Percentiles rank a stretch among this genome's conserved stretches.
phyloP scores from a whole-genome alignment of 495 filamentous ascomycete species.

The Neurospora hispaniola region DNA sequence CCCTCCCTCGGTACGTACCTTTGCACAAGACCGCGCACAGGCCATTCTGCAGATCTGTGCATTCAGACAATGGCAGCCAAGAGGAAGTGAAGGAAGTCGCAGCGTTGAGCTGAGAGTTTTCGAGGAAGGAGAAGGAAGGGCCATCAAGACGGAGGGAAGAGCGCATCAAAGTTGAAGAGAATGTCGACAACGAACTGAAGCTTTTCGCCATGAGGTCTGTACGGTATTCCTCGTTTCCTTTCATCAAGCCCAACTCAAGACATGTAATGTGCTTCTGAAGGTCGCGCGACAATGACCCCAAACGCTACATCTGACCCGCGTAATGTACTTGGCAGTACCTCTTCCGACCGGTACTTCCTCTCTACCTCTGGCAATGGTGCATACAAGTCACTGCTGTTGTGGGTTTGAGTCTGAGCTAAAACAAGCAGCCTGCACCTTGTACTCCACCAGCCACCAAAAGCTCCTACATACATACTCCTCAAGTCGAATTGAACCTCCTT shows the following conservation, averaged over 20 bases:
- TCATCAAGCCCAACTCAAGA: background rate
- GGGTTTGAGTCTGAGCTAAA: background rate
- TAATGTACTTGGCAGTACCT: background rate
- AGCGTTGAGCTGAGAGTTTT: background rate
- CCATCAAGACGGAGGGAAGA: background rate
- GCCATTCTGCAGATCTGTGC: background rate
- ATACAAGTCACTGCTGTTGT: background rate
- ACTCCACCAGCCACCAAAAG: background rate
- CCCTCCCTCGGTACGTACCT: background rate
- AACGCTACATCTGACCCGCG: background rate
- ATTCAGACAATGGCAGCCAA: background rate
- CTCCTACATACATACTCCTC: background rate
- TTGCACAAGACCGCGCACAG: background rate
- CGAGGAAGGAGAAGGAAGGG: background rate
- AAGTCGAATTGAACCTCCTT: too few relatives aligned
- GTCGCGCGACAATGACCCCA: background rate
- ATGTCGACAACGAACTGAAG: too few relatives aligned
- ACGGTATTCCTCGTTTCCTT: too few relatives aligned
- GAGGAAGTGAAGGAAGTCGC: background rate
- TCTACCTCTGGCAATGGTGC: background rate
- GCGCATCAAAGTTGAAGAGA: background rate
- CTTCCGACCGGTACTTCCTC: background rate
- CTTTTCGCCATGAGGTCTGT: too few relatives aligned
- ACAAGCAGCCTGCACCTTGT: background rate
- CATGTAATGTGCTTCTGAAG: background rate